phyloP scores from a whole-genome alignment of 306 rosid genomes.

The Lathyrus oleraceus region DNA sequence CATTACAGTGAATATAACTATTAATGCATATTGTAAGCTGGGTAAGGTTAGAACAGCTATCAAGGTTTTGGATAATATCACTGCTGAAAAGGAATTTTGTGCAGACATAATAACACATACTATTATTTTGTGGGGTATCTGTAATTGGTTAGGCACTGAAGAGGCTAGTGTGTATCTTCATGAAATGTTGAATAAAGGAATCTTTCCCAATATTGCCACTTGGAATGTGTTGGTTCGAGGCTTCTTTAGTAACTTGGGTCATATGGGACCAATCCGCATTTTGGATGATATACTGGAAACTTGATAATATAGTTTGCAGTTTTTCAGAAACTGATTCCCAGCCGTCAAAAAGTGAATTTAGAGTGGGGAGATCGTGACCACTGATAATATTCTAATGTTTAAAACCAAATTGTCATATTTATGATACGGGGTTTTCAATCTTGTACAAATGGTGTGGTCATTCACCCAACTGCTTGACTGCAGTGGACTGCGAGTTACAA shows the following conservation, averaged over 20 bases:
- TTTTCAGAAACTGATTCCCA: background rate
- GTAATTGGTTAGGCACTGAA: constrained; percentile 58
- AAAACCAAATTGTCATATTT: background rate
- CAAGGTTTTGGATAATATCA: constrained; percentile 52
- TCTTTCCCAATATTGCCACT: constrained; percentile 63
- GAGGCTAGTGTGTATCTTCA: constrained; percentile 68
- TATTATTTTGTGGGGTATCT: constrained; percentile 70
- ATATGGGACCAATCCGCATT: constrained; percentile 75
- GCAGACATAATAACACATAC: constrained; percentile 74
- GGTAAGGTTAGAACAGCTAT: constrained; percentile 63
- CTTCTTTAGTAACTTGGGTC: constrained; percentile 73
- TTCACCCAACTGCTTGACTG: background rate
- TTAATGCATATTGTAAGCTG: constrained; percentile 60
- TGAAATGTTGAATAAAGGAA: constrained; percentile 62
- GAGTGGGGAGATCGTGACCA: background rate
- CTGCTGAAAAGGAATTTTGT: constrained; percentile 51
- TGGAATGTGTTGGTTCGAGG: constrained; percentile 76
- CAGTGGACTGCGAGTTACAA: background rate
- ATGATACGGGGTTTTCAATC: background rate
- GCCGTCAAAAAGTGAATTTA: background rate
- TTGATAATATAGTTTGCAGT: constrained; percentile 24
- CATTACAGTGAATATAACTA: constrained; percentile 56
- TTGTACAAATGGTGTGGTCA: too few relatives aligned
- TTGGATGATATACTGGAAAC: constrained; percentile 62
- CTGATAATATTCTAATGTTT: background rate